Percentiles rank a stretch among this genome's conserved stretches.
Conservation (phyloP, 2,329 filamentous ascomycete species). For the Microsporum audouinii region DNA sequence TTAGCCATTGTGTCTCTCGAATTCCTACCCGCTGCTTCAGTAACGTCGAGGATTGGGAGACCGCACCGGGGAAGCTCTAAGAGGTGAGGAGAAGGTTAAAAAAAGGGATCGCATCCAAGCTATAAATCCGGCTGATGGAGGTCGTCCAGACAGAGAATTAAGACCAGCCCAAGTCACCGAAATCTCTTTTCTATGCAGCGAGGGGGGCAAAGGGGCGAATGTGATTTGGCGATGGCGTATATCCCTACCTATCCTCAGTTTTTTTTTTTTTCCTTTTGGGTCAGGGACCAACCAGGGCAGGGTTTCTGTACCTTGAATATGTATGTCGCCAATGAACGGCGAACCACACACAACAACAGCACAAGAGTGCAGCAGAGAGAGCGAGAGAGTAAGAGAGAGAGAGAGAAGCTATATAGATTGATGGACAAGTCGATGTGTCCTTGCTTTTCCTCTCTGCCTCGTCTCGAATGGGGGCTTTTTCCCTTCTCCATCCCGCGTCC, state of each 20-base stretch:
- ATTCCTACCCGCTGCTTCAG: background rate
- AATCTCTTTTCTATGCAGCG: background rate
- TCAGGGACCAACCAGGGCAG: background rate
- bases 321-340: background rate
- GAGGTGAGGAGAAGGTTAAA: background rate
- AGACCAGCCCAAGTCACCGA: background rate
- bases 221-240: constrained; percentile 1
- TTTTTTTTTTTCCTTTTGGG: background rate
- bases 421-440: background rate
- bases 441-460: background rate
- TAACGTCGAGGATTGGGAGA: background rate
- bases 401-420: background rate
- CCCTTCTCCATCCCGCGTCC: background rate
- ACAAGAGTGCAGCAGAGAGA: background rate
- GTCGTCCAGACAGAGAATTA: background rate
- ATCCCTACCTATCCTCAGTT: background rate
- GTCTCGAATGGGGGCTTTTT: background rate
- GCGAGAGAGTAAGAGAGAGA: background rate
- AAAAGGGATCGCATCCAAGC: background rate
- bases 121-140: background rate
- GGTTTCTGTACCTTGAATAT: background rate
- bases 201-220: background rate
- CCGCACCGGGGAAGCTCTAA: background rate
- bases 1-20: background rate
- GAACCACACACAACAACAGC: background rate